phyloP scores from a whole-genome alignment of 257 asterid species.

The Dorcoceras hygrometricum region DNA sequence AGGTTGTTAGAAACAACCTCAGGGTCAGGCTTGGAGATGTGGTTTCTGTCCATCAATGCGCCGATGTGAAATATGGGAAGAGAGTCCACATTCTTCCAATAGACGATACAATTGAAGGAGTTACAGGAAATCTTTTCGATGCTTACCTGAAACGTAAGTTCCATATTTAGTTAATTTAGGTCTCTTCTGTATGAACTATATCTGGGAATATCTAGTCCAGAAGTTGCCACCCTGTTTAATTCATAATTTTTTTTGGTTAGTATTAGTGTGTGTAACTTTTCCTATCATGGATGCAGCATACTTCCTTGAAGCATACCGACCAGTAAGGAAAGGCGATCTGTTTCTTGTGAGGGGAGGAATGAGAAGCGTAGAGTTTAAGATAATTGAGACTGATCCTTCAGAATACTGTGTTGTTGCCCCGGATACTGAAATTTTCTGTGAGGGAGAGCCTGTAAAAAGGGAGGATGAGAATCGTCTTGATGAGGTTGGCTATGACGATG shows the following conservation, averaged over 20 bases:
- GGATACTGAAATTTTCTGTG: slow-evolving; percentile 49
- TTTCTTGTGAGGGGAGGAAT: slow-evolving; percentile 61
- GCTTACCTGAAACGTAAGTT: slow-evolving; percentile 32
- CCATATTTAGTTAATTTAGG: neutral
- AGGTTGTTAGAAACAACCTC: slow-evolving; percentile 65
- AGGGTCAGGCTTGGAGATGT: slow-evolving; percentile 70
- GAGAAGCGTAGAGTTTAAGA: slow-evolving; percentile 63
- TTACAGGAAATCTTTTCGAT: slow-evolving; percentile 63
- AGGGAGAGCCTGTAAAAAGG: slow-evolving; percentile 53
- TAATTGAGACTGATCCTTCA: slow-evolving; percentile 49
- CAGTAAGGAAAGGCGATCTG: slow-evolving; percentile 51
- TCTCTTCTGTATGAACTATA: neutral
- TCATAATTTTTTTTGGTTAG: neutral
- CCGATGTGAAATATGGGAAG: slow-evolving; percentile 60
- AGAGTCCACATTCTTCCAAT: slow-evolving; percentile 56
- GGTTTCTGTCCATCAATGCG: slow-evolving; percentile 63
- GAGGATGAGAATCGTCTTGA: slow-evolving; percentile 57
- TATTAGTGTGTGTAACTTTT: neutral
- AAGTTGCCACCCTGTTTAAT: neutral
- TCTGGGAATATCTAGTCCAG: neutral
- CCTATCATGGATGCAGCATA: slow-evolving; percentile 38
- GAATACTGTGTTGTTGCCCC: slow-evolving; percentile 66
- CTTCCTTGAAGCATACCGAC: slow-evolving; percentile 52
- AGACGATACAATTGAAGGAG: slow-evolving; percentile 70
- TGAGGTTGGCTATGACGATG: slow-evolving; percentile 60